phyloP scores from a whole-genome alignment of 2,329 filamentous ascomycete genomes.

The Botryotinia globosa region DNA sequence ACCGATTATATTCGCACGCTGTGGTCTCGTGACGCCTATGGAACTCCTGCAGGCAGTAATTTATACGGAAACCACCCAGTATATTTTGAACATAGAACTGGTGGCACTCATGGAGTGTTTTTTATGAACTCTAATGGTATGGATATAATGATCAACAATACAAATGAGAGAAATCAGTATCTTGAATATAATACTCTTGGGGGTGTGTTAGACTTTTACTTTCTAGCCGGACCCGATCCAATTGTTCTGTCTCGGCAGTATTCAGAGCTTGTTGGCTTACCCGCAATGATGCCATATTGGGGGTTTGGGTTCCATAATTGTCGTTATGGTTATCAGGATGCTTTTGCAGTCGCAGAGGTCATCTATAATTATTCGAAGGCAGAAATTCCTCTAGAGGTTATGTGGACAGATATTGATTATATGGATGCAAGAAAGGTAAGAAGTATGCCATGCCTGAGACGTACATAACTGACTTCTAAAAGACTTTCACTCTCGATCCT shows the following conservation, averaged over 20 bases:
- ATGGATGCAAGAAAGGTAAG: conserved; percentile 51
- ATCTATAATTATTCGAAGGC: conserved; percentile 65
- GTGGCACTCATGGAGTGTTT: conserved; percentile 63
- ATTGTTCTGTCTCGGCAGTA: conserved; percentile 59
- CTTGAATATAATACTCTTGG: conserved; percentile 79
- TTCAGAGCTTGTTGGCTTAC: conserved; percentile 52
- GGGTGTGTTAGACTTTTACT: conserved; percentile 72
- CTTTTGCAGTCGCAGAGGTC: conserved; percentile 63
- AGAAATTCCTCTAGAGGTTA: conserved; percentile 64
- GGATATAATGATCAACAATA: conserved; percentile 71
- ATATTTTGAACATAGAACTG: conserved; percentile 60
- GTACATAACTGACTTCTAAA: neutral
- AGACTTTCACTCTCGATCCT: conserved; percentile 62
- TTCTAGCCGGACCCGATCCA: conserved; percentile 57
- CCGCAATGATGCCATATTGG: conserved; percentile 64
- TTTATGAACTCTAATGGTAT: conserved; percentile 72
- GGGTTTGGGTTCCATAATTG: conserved; percentile 62
- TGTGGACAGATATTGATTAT: conserved; percentile 66
- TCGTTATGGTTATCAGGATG: conserved; percentile 60
- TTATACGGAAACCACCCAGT: conserved; percentile 63
- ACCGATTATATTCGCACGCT: conserved; percentile 60
- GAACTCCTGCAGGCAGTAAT: conserved; percentile 54
- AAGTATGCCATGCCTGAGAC: too few species aligned
- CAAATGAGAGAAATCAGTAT: conserved; percentile 53
- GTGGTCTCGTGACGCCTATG: conserved; percentile 59